Base-by-base conservation (phyloP, 345 rosid genomes). In the Lepidium aucheri region DNA sequence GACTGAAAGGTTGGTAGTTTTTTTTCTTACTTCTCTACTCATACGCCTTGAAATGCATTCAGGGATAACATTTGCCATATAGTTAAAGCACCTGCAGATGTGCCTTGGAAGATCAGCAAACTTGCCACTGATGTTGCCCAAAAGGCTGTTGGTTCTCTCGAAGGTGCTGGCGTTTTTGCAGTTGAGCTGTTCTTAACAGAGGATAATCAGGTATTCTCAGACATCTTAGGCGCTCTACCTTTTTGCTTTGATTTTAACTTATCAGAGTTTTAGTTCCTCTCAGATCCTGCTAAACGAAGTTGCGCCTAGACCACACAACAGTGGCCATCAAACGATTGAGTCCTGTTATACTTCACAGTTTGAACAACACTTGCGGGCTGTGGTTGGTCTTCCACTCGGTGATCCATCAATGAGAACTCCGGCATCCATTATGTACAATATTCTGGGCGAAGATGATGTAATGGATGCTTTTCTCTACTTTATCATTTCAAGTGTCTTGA, bases 291-390 rank as follows among this genome's bases (percentile, higher is more conserved):
- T 94, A 30, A 94, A 94, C 78, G 99, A 94, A 80, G 99, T 94
- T 52, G 99, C 99, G 34, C 96, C 97, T 3, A 86, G 99, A 81
- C 93, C 96, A 69, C 97, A 94, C 75, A 94, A 94, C 71, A 90
- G 99, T 52, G 99, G 99, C 53, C 99, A 94, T 77, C 96, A 94
- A 75, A 90, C 99, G 13, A 94, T 94, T 53, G 97, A 94, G 76
- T 68, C 93, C 17, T 94, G 97, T 83, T 88, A 82, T 73, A 91
- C 99, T 69, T 94, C 97, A 47, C 97, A 94, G 72, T 94, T 43
- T 74, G 94, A 94, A 56, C 97, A 94, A 44, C 99, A 91, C 74
- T 79, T 94, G 76, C 82, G 96, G 46, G 97, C 96, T 71, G 88
- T 91, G 66, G 74, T 82, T 53, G 97, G 96, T 60, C 93, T 91